A percentile compares a stretch with the other conserved stretches of the same genome.
Conservation (phyloP, 345 rosid genomes). For the rapeseed (Brassica napus) region DNA sequence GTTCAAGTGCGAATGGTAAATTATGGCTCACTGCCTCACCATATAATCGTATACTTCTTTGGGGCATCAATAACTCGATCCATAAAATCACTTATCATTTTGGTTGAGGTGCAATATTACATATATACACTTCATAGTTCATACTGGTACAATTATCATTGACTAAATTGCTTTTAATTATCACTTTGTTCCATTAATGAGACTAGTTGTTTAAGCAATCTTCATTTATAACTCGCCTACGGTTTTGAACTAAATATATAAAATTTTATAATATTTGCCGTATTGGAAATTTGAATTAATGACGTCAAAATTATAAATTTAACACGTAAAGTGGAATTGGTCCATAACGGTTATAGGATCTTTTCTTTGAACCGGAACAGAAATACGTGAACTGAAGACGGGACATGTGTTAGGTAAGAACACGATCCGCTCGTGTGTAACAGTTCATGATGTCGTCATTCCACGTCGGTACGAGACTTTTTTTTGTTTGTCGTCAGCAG, state of each 20-base stretch:
- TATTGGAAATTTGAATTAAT: background rate
- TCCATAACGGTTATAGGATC: slow-evolving; percentile 38
- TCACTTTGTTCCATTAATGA: background rate
- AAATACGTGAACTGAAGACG: slow-evolving; percentile 17
- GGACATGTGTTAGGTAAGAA: slow-evolving; percentile 35
- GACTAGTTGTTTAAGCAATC: background rate
- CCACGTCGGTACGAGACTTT: slow-evolving; percentile 30
- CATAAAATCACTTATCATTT: background rate
- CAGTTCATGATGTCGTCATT: slow-evolving; percentile 38
- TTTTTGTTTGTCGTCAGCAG: slow-evolving; percentile 18
- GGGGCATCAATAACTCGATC: background rate
- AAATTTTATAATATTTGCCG: background rate
- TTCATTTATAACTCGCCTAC: background rate
- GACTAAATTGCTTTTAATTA: background rate
- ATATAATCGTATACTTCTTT: background rate
- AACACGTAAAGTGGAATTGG: slow-evolving; percentile 18
- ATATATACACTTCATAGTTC: background rate
- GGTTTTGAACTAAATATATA: background rate
- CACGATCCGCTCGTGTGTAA: slow-evolving; percentile 40
- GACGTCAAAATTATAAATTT: background rate
- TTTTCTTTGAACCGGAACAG: slow-evolving; percentile 30
- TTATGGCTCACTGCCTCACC: background rate
- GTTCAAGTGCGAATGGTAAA: background rate
- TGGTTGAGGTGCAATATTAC: background rate
- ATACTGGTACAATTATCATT: background rate